phyloP scores from a whole-genome alignment of 306 rosid species.

The Abrus precatorius region DNA sequence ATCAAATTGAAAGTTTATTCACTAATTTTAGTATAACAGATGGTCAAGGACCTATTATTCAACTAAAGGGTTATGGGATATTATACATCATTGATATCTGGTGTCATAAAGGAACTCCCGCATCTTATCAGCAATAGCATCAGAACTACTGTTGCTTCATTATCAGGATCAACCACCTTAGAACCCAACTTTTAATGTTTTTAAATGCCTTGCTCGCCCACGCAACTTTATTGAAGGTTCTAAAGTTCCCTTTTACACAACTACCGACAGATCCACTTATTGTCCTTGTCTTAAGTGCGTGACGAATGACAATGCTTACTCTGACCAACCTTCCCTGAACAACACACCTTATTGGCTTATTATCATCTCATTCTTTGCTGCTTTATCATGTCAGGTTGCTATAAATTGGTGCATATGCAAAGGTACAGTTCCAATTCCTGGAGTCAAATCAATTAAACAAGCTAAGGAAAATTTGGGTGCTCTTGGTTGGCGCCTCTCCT shows the following conservation, averaged over 20 bases:
- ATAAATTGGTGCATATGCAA: slow-evolving; percentile 94
- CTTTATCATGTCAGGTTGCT: slow-evolving; percentile 72
- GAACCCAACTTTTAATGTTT: slow-evolving; percentile 10
- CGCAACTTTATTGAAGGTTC: slow-evolving; percentile 24
- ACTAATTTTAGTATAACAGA: too few relatives aligned
- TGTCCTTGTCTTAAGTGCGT: slow-evolving; percentile 32
- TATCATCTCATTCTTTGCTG: not conserved
- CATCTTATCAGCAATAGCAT: slow-evolving; percentile 22
- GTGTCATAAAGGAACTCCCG: slow-evolving; percentile 20
- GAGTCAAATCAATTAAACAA: slow-evolving; percentile 87
- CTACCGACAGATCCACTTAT: slow-evolving; percentile 37
- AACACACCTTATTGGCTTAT: slow-evolving; percentile 33
- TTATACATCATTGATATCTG: not conserved
- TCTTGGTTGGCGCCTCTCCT: slow-evolving; percentile 79
- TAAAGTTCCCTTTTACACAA: slow-evolving; percentile 11
- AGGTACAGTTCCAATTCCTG: slow-evolving; percentile 90
- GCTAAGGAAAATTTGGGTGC: slow-evolving; percentile 90
- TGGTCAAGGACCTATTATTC: not conserved
- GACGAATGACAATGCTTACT: slow-evolving; percentile 34
- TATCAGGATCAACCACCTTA: slow-evolving; percentile 46
- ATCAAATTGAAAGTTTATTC: too few relatives aligned
- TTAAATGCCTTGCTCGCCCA: slow-evolving; percentile 18
- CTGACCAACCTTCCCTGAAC: slow-evolving; percentile 20
- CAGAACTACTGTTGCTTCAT: slow-evolving; percentile 15
- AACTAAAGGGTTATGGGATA: not conserved